Base-by-base conservation (phyloP, 257 asterid species). In the Ligustrum vulgare region DNA sequence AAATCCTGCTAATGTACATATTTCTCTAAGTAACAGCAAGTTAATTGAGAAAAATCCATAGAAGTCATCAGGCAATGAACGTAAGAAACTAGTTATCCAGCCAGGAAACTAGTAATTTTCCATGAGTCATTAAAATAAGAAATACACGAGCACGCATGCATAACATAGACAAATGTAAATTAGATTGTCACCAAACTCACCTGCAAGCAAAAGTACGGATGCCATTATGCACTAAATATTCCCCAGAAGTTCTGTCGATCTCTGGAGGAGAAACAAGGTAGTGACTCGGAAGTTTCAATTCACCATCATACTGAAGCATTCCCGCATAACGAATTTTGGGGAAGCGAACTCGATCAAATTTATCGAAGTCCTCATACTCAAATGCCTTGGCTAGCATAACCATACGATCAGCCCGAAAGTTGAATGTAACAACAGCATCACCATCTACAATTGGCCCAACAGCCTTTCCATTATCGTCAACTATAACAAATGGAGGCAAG, bases 361-460 rank as follows among this genome's bases (percentile, higher is more conserved):
- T 94, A 56, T 94, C 94, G 60, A 94, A 94, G 80, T 92, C 78
- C 67, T 72, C 90, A 71, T 89, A 94, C 80, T 92, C 97, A 35
- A 92, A 96, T 66, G 98, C 94, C 85, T 87, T 87, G 65, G 97
- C 97, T 54, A 92, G 69, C 97, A 94, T 94, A 82, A 83, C 88
- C 98, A 94, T 89, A 36, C 98, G 97, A 84, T 94, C 97, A 43
- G 98, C 98, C n/a, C 98, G 86, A 73, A 89, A 94, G 81, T 92
- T 94, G 85, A 90, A 4, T 37, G 98, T 92, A 58, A 94, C 98
- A 74, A 94, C 97, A 69, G 98, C 98, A 78, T 92, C 98, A 74
- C 98, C 98, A 64, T 94, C 98, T 31, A 92, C 84, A 78, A 94
- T 85, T 18, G 98, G 98, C 7, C 98, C 98, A 33, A 91, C 97